Base-by-base conservation (phyloP, 2,329 filamentous ascomycete species). In the Pseudomassariella vexata region DNA sequence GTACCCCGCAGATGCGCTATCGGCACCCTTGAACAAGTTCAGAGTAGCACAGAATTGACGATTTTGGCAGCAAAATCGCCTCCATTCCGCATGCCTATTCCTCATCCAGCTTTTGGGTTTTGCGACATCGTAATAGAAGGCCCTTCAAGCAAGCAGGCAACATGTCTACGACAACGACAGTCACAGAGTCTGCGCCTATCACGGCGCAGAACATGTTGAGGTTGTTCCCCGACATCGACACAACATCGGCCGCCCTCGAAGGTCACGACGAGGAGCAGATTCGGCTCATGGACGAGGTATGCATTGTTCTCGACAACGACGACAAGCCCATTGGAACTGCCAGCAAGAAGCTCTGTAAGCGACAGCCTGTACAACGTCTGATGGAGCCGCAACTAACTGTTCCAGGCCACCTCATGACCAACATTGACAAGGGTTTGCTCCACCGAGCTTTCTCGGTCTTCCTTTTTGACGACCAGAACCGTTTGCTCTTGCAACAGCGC, bases 241-340 rank as follows among this genome's bases (percentile, higher is more conserved):
- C 78, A 39, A 76, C 70, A 53, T 80, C 81, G 42, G 72, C 76
- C 32, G 86, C 87, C 37, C 73, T 96, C 26, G 82, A 82, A 35
- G 92, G 90, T 31, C 94, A 96, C 66, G 89, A 96, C 67, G 90
- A 85, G 59, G 90, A 96, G 69, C 92, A 98, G 67, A 95, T 95
- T 52, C 82, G 90, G 30, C 66, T 98, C 51, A 98, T 98, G 92
- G 90, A 98, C 53, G 92, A 96, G 68, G 84, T 95, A 30, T 98
- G 92, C 73, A 96, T 98, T 57, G 92, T 98, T 12, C 68, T 94
- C 28, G 90, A 96, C 60, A 80, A 94, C 50, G 76, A 96, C 51
- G 92, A 96, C 59, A 69, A 78, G 50, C 89, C 90, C 19, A 95
- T 98, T 59, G 92, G 92, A 42, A 95, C 87, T 46, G 90, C 87